Percentiles rank a stretch among this genome's conserved stretches.
phyloP scores from a whole-genome alignment of 371 early-diverging fungal species.

The Mucor indicus region DNA sequence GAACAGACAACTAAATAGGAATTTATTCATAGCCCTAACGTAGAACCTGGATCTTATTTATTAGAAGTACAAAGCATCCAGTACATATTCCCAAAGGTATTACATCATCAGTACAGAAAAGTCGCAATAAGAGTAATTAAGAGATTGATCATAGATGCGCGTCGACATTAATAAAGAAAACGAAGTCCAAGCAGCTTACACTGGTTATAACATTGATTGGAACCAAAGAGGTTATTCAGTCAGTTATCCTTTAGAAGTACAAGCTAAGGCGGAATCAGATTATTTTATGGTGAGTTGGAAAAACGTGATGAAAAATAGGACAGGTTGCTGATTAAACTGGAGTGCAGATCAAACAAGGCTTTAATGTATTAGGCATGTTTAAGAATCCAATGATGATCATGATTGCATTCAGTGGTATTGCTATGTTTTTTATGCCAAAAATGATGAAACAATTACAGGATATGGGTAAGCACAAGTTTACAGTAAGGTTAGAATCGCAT shows the following conservation, averaged over 20 bases:
- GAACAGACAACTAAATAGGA: no score
- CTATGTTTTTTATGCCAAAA: slow-evolving; percentile 49
- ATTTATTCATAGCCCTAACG: slow-evolving; percentile 14
- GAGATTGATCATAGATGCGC: slow-evolving; percentile 27
- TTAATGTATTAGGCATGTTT: slow-evolving; percentile 42
- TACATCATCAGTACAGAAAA: background rate
- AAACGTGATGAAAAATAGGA: background rate
- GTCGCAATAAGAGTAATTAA: background rate
- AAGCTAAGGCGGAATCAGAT: slow-evolving; percentile 42
- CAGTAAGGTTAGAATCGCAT: background rate
- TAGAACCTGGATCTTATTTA: slow-evolving; percentile 42
- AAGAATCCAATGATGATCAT: slow-evolving; percentile 54
- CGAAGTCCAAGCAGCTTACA: slow-evolving; percentile 31
- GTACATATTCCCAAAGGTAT: slow-evolving; percentile 43
- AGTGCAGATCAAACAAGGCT: slow-evolving; percentile 19
- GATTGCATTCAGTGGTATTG: slow-evolving; percentile 42
- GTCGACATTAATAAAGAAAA: slow-evolving; percentile 36
- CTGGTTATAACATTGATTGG: slow-evolving; percentile 35
- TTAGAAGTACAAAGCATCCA: slow-evolving; percentile 46
- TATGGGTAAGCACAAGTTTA: slow-evolving; percentile 41
- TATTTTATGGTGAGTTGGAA: slow-evolving; percentile 48
- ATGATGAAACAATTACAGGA: slow-evolving; percentile 32
- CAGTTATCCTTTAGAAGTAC: slow-evolving; percentile 36
- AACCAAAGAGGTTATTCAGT: slow-evolving; percentile 31
- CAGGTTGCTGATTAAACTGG: background rate